Conservation (phyloP, 768 basidiomycete species). For the Mycena amicta region DNA sequence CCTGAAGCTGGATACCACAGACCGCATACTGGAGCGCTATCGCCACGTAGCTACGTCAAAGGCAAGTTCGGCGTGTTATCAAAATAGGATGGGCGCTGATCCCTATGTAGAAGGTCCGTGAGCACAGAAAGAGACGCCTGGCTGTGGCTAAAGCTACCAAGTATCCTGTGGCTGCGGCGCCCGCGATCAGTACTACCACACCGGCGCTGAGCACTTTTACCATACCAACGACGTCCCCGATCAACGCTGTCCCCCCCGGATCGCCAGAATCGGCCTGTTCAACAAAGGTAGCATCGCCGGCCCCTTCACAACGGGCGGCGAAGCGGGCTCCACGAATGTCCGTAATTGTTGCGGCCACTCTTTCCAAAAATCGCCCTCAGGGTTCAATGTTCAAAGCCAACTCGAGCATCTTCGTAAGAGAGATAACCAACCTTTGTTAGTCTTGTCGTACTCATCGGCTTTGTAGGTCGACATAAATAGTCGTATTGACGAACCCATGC, state of each 20-base stretch:
- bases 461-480: slow-evolving; percentile 24
- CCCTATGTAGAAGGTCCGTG: slow-evolving; percentile 14
- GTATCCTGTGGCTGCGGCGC: neutral
- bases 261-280: neutral
- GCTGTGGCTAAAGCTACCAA: neutral
- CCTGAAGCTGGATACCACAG: slow-evolving; percentile 12
- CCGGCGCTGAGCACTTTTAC: neutral
- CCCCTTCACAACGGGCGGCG: neutral
- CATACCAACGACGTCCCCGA: neutral
- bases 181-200: neutral
- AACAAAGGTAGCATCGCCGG: neutral
- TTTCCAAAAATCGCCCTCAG: slow-evolving; percentile 14
- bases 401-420: slow-evolving; percentile 23
- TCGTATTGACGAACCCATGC: slow-evolving; percentile 18
- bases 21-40: slow-evolving; percentile 18
- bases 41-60: slow-evolving; percentile 18
- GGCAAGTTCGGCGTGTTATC: slow-evolving; percentile 6
- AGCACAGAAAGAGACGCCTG: slow-evolving; percentile 10
- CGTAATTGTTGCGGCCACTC: slow-evolving; percentile 22
- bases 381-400: slow-evolving; percentile 21
- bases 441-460: too few species aligned
- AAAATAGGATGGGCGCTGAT: neutral
- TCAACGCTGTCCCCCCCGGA: neutral
- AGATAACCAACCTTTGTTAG: neutral
- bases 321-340: slow-evolving; percentile 18